Conservation (phyloP, 371 early-diverging fungal genomes). For the Mucor racemosus region DNA sequence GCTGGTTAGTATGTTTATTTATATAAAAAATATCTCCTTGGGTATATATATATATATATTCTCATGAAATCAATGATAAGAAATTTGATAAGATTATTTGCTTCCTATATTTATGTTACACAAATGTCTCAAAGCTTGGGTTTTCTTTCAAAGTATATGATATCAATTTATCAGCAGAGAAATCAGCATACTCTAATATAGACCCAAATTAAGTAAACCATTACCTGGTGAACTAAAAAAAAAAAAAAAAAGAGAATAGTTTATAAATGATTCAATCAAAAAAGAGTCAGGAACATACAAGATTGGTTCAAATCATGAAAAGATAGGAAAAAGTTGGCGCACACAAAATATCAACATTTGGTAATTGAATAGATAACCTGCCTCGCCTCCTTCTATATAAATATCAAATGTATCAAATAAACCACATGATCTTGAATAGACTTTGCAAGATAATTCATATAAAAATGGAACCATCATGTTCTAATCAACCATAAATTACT, state of each 20-base stretch:
- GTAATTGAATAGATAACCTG: background rate
- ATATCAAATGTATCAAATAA: background rate
- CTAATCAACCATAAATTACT: too few relatives aligned
- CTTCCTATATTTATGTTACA: conserved; percentile 3
- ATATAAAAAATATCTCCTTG: background rate
- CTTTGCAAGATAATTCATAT: background rate
- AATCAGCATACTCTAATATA: too few relatives aligned
- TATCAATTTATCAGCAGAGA: background rate
- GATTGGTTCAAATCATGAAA: conserved; percentile 6
- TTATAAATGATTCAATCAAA: background rate
- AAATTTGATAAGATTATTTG: conserved; percentile 13
- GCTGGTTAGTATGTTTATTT: background rate
- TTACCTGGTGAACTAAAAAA: too few relatives aligned
- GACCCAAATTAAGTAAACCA: too few relatives aligned
- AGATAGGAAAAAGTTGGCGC: background rate
- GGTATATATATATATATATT: too few relatives aligned
- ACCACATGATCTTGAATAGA: background rate
- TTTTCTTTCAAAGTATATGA: background rate
- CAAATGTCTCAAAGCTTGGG: background rate
- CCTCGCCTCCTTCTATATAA: background rate
- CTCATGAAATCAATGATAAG: conserved; percentile 14
- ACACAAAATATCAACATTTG: background rate
- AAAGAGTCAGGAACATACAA: background rate
- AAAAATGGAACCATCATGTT: too few relatives aligned
- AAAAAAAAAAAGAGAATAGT: background rate